These are phyloP conservation scores for Jackrogersella multiformis DNA, from an alignment of 495 filamentous ascomycete genomes.

Conservation along the genomic window DNA sequence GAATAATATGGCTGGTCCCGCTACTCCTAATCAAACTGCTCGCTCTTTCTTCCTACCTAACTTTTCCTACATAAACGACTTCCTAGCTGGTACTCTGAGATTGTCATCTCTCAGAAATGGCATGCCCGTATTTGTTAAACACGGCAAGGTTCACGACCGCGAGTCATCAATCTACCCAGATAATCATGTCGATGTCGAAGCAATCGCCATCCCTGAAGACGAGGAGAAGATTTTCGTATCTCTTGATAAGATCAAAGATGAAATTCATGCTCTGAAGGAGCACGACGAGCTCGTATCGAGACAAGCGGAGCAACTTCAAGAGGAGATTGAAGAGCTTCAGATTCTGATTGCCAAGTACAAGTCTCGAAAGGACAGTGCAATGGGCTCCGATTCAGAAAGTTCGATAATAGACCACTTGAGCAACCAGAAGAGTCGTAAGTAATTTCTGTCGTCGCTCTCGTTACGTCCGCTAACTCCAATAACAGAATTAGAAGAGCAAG, in stretches of 20 bases:
- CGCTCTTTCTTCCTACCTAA: constrained; percentile 58
- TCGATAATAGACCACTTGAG: constrained; percentile 50
- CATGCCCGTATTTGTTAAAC: constrained; percentile 57
- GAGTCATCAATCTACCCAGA: constrained; percentile 40
- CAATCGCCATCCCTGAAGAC: constrained; percentile 52
- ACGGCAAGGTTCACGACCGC: constrained; percentile 48
- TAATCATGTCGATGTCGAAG: constrained; percentile 52
- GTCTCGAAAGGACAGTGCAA: constrained; percentile 55
- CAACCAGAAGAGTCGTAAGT: constrained; percentile 45
- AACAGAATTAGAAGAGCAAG: constrained; percentile 53
- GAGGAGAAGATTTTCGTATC: constrained; percentile 62
- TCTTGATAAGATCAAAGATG: constrained; percentile 64
- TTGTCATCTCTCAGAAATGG: constrained; percentile 57
- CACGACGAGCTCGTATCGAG: constrained; percentile 59
- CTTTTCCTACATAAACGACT: constrained; percentile 58
- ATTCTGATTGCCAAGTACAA: constrained; percentile 52
- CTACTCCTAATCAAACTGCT: constrained; percentile 48
- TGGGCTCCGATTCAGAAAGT: constrained; percentile 57
- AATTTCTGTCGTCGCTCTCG: not conserved
- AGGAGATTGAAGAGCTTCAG: constrained; percentile 56
- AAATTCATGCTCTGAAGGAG: constrained; percentile 59
- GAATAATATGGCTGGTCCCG: constrained; percentile 7
- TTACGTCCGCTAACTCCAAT: not conserved
- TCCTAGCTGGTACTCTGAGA: constrained; percentile 55
- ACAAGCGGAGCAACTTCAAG: constrained; percentile 58